phyloP scores from a whole-genome alignment of 2,329 filamentous ascomycete species.

The Blastomyces emzantsi region DNA sequence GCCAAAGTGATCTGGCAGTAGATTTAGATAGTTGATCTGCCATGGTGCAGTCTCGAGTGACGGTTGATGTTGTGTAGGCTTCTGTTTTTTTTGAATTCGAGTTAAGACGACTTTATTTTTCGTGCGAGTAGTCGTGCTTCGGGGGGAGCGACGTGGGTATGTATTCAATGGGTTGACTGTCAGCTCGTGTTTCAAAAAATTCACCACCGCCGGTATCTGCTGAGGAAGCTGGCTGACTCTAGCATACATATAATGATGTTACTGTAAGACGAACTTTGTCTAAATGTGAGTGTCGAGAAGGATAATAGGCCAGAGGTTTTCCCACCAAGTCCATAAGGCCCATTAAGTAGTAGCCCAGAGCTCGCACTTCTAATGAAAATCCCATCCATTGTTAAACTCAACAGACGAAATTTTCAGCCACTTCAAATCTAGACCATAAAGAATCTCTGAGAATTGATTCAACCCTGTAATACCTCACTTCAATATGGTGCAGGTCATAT shows the following conservation, averaged over 20 bases:
- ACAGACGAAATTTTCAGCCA: background rate
- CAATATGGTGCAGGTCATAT: background rate
- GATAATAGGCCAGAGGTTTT: background rate
- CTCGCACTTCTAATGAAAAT: background rate
- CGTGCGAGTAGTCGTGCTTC: background rate
- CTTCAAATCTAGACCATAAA: background rate
- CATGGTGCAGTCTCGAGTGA: background rate
- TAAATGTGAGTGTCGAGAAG: background rate
- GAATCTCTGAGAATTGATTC: background rate
- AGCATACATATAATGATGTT: background rate
- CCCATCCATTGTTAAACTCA: background rate
- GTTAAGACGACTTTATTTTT: background rate
- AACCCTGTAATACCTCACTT: background rate
- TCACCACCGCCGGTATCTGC: background rate
- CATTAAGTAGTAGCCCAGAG: background rate
- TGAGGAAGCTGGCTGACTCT: background rate
- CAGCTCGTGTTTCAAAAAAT: background rate
- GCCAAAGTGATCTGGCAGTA: slow-evolving; percentile 12
- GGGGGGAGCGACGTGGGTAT: background rate
- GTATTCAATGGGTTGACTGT: background rate
- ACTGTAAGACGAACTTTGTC: background rate
- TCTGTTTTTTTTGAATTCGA: background rate
- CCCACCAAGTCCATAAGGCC: background rate
- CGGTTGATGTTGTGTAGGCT: background rate
- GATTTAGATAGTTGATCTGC: slow-evolving; percentile 3